phyloP scores from a whole-genome alignment of 495 filamentous ascomycete species.

The Penicillium herquei region DNA sequence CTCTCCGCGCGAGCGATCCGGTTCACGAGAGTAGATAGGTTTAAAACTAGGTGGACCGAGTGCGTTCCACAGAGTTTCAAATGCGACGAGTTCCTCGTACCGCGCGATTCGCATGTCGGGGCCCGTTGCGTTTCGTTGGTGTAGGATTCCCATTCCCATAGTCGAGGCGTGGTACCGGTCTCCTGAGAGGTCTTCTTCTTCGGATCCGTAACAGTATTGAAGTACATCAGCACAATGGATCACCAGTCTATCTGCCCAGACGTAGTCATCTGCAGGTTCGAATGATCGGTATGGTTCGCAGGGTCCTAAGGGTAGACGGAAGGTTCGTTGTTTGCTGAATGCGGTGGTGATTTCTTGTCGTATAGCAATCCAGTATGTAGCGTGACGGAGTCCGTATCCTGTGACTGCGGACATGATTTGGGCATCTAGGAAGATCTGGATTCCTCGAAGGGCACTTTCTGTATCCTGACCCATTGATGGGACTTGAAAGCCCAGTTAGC shows the following conservation, averaged over 20 bases:
- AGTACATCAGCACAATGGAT: slow-evolving; percentile 33
- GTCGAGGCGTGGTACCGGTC: slow-evolving; percentile 6
- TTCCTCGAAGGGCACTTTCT: slow-evolving; percentile 14
- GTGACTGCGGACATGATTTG: slow-evolving; percentile 12
- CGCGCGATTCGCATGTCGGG: slow-evolving; percentile 15
- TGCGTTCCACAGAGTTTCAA: slow-evolving; percentile 16
- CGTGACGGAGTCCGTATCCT: slow-evolving; percentile 26
- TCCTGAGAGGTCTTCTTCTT: slow-evolving; percentile 9
- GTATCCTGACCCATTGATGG: slow-evolving; percentile 13
- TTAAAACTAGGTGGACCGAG: slow-evolving; percentile 22
- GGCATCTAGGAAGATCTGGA: slow-evolving; percentile 15
- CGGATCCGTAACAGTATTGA: slow-evolving; percentile 24
- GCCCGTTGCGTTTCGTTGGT: not conserved
- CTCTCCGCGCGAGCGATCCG: slow-evolving; percentile 18
- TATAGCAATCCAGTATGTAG: slow-evolving; percentile 33
- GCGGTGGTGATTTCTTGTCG: slow-evolving; percentile 38
- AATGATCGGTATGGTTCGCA: slow-evolving; percentile 26
- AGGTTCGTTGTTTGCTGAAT: slow-evolving; percentile 33
- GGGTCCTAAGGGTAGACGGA: slow-evolving; percentile 22
- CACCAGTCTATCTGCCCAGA: slow-evolving; percentile 34
- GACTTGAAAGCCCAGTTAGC: slow-evolving; percentile 2
- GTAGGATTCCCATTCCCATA: slow-evolving; percentile 4
- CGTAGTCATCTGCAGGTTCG: slow-evolving; percentile 27
- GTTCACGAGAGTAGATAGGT: slow-evolving; percentile 21
- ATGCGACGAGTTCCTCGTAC: slow-evolving; percentile 18